phyloP scores from a whole-genome alignment of 208 protist genomes.

The Acanthamoeba lenticulata region DNA sequence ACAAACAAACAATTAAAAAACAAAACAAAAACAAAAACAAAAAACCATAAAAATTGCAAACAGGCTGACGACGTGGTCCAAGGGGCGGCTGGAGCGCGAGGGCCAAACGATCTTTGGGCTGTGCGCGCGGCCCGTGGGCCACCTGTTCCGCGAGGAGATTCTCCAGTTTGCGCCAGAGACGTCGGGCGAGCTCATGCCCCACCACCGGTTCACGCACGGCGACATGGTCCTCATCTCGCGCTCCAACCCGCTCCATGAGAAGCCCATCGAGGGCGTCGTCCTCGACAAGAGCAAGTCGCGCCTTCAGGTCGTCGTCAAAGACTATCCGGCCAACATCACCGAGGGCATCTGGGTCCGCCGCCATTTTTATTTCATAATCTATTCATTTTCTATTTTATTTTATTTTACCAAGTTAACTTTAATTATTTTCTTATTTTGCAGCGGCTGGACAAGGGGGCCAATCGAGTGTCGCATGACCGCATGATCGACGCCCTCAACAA shows the following conservation, averaged over 20 bases:
- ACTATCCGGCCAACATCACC: not conserved
- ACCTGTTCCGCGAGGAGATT: constrained; percentile 29
- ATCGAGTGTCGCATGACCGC: constrained; percentile 53
- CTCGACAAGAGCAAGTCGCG: constrained; percentile 2
- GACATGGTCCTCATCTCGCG: constrained; percentile 30
- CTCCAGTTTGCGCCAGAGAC: not conserved
- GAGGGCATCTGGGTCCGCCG: not conserved
- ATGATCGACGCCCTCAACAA: constrained; percentile 61
- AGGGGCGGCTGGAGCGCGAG: not conserved
- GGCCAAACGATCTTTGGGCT: not conserved
- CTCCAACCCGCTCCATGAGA: not conserved
- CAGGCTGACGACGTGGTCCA: not conserved
- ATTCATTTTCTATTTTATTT: too few species aligned
- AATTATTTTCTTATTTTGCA: not conserved
- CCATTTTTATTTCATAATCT: not conserved
- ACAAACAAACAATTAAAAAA: not conserved
- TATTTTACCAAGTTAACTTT: not conserved
- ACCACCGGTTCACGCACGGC: constrained; percentile 17
- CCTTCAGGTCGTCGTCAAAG: constrained; percentile 7
- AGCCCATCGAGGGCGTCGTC: not conserved
- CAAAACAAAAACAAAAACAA: not conserved
- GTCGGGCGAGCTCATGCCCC: not conserved
- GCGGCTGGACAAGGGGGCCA: constrained; percentile 66
- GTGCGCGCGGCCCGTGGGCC: not conserved
- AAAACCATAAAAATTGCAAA: not conserved